Evolutionary conservation across 495 filamentous ascomycete species (phyloP).

Genomic region (Podospora pseudoanserina): DNA sequence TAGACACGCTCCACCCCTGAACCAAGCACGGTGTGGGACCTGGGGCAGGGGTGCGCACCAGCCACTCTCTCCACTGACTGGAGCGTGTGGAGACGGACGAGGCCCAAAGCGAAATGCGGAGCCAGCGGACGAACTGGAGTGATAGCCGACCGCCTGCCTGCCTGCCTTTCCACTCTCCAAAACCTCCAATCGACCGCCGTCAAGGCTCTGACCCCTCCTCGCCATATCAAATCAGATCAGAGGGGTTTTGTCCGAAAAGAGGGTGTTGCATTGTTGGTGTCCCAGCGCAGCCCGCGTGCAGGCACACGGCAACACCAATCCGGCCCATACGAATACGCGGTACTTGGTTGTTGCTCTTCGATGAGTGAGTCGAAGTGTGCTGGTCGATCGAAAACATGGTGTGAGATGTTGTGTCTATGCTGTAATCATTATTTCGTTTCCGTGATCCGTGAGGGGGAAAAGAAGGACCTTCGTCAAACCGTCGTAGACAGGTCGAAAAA

Average conservation of each 20-base stretch:
- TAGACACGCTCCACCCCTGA: conserved; percentile 7
- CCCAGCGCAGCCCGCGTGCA: not conserved
- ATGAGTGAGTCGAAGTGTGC: too few species aligned
- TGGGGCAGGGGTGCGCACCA: conserved; percentile 1
- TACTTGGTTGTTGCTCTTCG: not conserved
- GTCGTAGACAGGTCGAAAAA: not conserved
- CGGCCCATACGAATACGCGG: conserved; percentile 5
- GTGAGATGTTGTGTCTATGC: not conserved
- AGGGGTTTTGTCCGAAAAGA: conserved; percentile 8
- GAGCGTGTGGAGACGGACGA: not conserved
- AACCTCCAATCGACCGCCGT: not conserved
- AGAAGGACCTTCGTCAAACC: not conserved
- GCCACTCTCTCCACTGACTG: conserved; percentile 7
- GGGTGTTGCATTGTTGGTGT: conserved; percentile 12
- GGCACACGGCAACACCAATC: conserved; percentile 8
- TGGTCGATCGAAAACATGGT: not conserved
- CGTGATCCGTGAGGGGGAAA: not conserved
- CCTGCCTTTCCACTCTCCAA: not conserved
- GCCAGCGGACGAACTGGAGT: not conserved
- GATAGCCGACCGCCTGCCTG: not conserved
- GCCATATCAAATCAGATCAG: conserved; percentile 11
- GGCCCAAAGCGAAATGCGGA: conserved; percentile 10
- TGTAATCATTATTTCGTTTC: not conserved
- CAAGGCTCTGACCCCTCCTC: not conserved
- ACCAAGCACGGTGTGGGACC: conserved; percentile 1